phyloP scores from a whole-genome alignment of 2,329 filamentous ascomycete species.

The Nakataea oryzae region DNA sequence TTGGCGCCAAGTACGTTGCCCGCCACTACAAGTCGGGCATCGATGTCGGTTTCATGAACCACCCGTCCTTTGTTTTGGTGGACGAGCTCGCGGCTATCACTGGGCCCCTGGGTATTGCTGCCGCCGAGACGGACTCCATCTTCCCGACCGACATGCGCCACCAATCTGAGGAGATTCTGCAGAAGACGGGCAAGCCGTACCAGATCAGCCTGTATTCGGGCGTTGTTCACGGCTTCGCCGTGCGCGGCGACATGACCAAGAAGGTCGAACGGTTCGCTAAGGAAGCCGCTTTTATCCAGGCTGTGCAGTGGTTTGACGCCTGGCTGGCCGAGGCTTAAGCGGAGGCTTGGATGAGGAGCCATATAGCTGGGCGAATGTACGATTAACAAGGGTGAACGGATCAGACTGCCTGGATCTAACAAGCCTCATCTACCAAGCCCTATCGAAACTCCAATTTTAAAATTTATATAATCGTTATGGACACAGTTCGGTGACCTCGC shows the following conservation, averaged over 20 bases:
- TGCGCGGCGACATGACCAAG: conserved; percentile 52
- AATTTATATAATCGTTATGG: too few relatives aligned
- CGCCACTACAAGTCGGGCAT: conserved; percentile 56
- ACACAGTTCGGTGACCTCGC: too few relatives aligned
- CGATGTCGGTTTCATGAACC: conserved; percentile 62
- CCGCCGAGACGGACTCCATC: conserved; percentile 52
- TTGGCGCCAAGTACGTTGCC: conserved; percentile 65
- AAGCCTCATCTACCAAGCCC: too few relatives aligned
- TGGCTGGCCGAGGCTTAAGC: too few relatives aligned
- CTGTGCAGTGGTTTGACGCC: conserved; percentile 66
- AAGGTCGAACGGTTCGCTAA: conserved; percentile 57
- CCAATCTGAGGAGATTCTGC: conserved; percentile 53
- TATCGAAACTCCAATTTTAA: too few relatives aligned
- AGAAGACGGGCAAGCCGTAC: conserved; percentile 48
- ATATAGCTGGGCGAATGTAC: too few relatives aligned
- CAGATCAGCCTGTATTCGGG: conserved; percentile 69
- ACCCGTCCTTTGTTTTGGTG: conserved; percentile 64
- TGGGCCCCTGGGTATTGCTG: conserved; percentile 60
- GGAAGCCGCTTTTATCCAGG: conserved; percentile 73
- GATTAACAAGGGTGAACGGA: too few relatives aligned
- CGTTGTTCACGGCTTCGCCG: conserved; percentile 65
- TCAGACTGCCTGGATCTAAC: too few relatives aligned
- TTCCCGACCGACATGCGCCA: conserved; percentile 55
- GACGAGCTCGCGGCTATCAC: conserved; percentile 55
- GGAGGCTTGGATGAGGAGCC: too few relatives aligned